Conservation (phyloP, 2,329 filamentous ascomycete genomes). For the Colletotrichum lupini region DNA sequence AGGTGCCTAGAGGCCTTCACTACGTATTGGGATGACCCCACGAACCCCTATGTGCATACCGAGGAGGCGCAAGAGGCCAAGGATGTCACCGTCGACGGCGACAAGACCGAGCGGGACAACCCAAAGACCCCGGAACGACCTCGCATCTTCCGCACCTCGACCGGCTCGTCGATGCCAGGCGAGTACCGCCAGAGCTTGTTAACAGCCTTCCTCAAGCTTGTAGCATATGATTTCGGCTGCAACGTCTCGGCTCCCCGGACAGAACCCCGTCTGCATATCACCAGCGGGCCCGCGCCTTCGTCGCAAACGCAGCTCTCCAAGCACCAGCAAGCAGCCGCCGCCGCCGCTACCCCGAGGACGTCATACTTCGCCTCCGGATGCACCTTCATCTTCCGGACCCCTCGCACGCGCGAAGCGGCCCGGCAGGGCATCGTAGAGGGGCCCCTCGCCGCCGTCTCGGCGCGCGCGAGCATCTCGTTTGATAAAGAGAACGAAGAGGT, state of each 20-base stretch:
- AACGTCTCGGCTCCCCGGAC: constrained; percentile 66
- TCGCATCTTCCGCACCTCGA: constrained; percentile 52
- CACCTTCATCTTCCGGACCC: constrained; percentile 70
- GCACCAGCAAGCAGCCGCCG: neutral
- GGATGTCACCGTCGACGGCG: constrained; percentile 24
- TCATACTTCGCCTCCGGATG: constrained; percentile 70
- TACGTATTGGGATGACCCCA: constrained; percentile 72
- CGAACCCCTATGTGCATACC: constrained; percentile 42
- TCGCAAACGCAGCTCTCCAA: constrained; percentile 30
- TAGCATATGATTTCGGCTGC: constrained; percentile 75
- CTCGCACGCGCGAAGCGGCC: constrained; percentile 68
- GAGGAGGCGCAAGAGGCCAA: constrained; percentile 17
- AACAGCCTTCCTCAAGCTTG: constrained; percentile 70
- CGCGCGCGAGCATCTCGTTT: constrained; percentile 66
- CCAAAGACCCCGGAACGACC: neutral
- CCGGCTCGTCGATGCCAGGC: constrained; percentile 67
- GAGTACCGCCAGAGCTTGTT: constrained; percentile 69
- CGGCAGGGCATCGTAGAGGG: constrained; percentile 70
- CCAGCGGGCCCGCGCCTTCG: constrained; percentile 46
- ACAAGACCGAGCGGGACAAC: constrained; percentile 32
- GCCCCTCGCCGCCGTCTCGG: constrained; percentile 69
- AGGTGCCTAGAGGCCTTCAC: constrained; percentile 70
- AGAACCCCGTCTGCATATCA: constrained; percentile 69
- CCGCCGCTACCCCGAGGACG: constrained; percentile 45
- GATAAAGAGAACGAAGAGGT: constrained; percentile 65